Evolutionary conservation across 2,329 filamentous ascomycete species (phyloP).

Genomic region (Penicillium sp.): DNA sequence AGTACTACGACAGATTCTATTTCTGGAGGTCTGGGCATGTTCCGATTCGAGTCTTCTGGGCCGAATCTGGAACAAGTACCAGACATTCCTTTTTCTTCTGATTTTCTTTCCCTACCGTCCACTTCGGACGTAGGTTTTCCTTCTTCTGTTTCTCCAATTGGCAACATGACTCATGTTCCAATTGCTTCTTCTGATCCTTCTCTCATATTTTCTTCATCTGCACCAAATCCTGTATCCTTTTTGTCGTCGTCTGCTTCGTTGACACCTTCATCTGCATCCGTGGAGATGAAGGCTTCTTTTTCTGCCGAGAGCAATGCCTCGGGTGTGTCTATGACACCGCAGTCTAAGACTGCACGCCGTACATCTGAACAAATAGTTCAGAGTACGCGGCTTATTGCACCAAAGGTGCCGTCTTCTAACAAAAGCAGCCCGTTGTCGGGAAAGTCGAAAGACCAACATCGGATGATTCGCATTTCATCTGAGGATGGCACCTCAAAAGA

Average conservation of each 20-base stretch:
- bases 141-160: constrained; percentile 20
- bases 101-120: constrained; percentile 26
- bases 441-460: constrained; percentile 33
- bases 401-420: constrained; percentile 37
- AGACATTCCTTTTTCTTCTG: constrained; percentile 26
- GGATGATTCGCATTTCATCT: constrained; percentile 50
- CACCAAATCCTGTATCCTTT: constrained; percentile 28
- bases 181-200: constrained; percentile 30
- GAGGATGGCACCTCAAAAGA: constrained; percentile 53
- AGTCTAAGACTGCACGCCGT: constrained; percentile 44
- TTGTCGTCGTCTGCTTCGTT: constrained; percentile 26
- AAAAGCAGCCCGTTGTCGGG: constrained; percentile 23
- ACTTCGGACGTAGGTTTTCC: constrained; percentile 27
- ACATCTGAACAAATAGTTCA: constrained; percentile 48
- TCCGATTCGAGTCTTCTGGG: constrained; percentile 41
- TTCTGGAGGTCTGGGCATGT: constrained; percentile 41
- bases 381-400: constrained; percentile 48
- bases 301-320: constrained; percentile 47
- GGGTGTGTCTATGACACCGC: constrained; percentile 38
- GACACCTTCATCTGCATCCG: constrained; percentile 35
- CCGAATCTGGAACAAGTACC: constrained; percentile 32
- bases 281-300: constrained; percentile 50
- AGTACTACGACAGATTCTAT: constrained; percentile 44
- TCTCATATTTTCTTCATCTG: constrained; percentile 33
- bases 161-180: constrained; percentile 27